Evolutionary conservation across 495 filamentous ascomycete genomes (phyloP), one percentile per base, ranked within the genome.

Genomic region (Podospora australis): DNA sequence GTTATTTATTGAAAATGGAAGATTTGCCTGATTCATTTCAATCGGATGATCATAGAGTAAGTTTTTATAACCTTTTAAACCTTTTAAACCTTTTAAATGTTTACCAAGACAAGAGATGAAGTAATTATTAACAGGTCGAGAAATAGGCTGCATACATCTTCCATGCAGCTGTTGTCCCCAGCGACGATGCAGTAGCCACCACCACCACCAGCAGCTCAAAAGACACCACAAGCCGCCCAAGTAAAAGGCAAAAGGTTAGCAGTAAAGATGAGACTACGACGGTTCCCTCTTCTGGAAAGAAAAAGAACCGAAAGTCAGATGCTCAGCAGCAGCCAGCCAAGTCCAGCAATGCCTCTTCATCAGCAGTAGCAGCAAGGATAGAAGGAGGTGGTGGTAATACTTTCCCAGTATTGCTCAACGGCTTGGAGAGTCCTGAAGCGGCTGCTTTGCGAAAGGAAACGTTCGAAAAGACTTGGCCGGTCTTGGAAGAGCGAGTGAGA

Each of bases 131-230:
- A n/a, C n/a, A n/a, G n/a, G n/a, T n/a, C 24, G 13, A 23, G 7
- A 25, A 10, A 2, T 50, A 90, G 85, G 77, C 74, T 26, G 80
- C 84, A 44, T 90, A 87, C 62, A 69, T 90, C 52, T 90, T 87
- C 62, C 72, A 21, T 23, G 16, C 39, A 42, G 5, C 40, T n/a
- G n/a, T n/a, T n/a, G n/a, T n/a, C 11, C 19, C 21, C 23, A 74
- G 32, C 78, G 80, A 11, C 63, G 67, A 39, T 67, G 71, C 48
- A 43, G 48, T 16, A 28, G 39, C n/a, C 30, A 58, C 56, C 34
- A 49, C 51, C 23, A 46, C 16, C 38, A 58, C 38, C 69, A 70
- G 25, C 16, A 29, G 20, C 42, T n/a, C n/a, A 17, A 3, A 25
- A 44, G 3, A 3, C n/a, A 13, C 32, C 2, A n/a, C 44, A 21